These are phyloP conservation scores for Antitrichia curtipendula DNA, from an alignment of 225 moss, liverwort and hornwort species.

Conservation along the genomic window DNA sequence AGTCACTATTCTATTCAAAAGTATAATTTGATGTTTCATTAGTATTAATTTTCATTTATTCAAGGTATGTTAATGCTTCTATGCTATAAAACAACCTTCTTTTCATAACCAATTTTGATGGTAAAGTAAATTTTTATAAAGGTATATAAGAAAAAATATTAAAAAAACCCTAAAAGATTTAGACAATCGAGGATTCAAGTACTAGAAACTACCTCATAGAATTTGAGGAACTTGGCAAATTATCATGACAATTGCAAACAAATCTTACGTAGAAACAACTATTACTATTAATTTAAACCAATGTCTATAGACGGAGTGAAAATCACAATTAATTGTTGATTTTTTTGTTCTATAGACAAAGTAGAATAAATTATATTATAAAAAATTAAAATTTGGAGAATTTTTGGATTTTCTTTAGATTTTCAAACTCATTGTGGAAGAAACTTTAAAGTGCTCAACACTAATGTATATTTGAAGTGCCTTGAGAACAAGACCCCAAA, in stretches of 20 bases:
- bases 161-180: not conserved
- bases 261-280: not conserved
- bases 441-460: not conserved
- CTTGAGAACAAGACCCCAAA: not conserved
- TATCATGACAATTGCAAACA: accelerated
- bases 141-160: not conserved
- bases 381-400: accelerated
- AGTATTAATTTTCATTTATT: not conserved
- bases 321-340: not conserved
- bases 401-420: not conserved
- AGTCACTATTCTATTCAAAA: not conserved
- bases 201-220: accelerated
- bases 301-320: not conserved
- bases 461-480: not conserved
- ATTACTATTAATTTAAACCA: accelerated
- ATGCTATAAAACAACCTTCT: not conserved
- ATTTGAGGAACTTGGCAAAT: not conserved
- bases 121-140: not conserved
- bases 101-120: not conserved
- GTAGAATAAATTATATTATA: too few relatives aligned
- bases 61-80: not conserved
- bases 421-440: not conserved
- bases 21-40: not conserved
- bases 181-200: not conserved
- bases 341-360: accelerated